These are phyloP conservation scores for Sonneratia alba DNA, from an alignment of 345 rosid genomes.

Conservation along the genomic window DNA sequence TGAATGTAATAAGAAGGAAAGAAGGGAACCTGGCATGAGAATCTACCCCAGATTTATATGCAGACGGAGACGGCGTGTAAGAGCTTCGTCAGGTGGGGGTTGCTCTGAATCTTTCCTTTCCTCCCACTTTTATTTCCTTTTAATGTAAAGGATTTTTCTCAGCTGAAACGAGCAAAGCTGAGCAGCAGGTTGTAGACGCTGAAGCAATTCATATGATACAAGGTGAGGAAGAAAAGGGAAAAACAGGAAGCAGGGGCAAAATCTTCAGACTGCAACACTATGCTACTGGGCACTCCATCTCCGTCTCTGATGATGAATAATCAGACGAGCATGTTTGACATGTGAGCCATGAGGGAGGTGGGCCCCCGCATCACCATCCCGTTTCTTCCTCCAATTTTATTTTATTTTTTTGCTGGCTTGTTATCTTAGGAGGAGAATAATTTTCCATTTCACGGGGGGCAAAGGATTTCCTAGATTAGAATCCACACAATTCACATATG, in stretches of 20 bases:
- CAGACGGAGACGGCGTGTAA: too few species aligned
- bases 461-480: not conserved
- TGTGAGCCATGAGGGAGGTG: not conserved
- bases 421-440: not conserved
- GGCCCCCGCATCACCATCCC: not conserved
- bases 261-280: not conserved
- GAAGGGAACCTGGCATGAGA: not conserved
- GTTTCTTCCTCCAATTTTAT: too few species aligned
- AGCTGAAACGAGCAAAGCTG: not conserved
- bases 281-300: not conserved
- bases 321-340: not conserved
- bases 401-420: not conserved
- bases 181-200: not conserved
- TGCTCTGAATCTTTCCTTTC: not conserved
- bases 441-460: not conserved
- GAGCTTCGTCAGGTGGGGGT: too few species aligned
- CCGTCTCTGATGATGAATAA: not conserved
- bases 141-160: not conserved
- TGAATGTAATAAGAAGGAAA: too few species aligned
- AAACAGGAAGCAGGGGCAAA: not conserved
- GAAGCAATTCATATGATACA: not conserved
- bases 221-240: not conserved
- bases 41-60: not conserved
- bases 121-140: not conserved
- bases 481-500: not conserved